These are phyloP conservation scores for Epithemia pelagica DNA, from an alignment of 108 stramenopile genomes.

Conservation along the genomic window DNA sequence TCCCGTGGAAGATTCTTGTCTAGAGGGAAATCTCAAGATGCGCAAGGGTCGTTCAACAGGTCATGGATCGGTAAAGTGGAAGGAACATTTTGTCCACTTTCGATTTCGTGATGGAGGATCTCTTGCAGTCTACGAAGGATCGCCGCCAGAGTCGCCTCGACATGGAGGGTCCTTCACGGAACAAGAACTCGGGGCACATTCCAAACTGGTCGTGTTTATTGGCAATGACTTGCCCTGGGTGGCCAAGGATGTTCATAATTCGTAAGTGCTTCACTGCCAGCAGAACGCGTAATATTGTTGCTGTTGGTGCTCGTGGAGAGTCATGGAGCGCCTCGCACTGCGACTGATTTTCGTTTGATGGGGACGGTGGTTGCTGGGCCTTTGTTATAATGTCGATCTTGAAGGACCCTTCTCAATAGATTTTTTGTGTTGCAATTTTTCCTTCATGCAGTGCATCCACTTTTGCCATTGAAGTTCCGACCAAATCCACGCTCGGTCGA, in stretches of 20 bases:
- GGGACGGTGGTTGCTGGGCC: too few relatives aligned
- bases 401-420: too few relatives aligned
- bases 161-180: not conserved
- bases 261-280: not conserved
- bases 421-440: too few relatives aligned
- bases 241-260: not conserved
- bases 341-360: too few relatives aligned
- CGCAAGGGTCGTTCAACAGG: not conserved
- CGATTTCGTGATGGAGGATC: not conserved
- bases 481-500: not conserved
- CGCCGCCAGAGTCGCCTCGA: not conserved
- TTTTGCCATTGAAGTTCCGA: slow-evolving; percentile 5
- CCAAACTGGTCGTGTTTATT: not conserved
- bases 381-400: too few relatives aligned
- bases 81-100: not conserved
- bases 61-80: not conserved
- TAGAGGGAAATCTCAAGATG: not conserved
- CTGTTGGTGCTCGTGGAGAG: too few relatives aligned
- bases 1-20: not conserved
- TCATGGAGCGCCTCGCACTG: too few relatives aligned
- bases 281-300: too few relatives aligned
- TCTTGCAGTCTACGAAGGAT: not conserved
- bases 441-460: not conserved
- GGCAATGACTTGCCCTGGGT: not conserved
- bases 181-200: not conserved